Percentiles rank a stretch among this genome's conserved stretches.
These are phyloP conservation scores for Exophiala bonariae DNA, from an alignment of 2,329 filamentous ascomycete genomes.

Conservation along the genomic window DNA sequence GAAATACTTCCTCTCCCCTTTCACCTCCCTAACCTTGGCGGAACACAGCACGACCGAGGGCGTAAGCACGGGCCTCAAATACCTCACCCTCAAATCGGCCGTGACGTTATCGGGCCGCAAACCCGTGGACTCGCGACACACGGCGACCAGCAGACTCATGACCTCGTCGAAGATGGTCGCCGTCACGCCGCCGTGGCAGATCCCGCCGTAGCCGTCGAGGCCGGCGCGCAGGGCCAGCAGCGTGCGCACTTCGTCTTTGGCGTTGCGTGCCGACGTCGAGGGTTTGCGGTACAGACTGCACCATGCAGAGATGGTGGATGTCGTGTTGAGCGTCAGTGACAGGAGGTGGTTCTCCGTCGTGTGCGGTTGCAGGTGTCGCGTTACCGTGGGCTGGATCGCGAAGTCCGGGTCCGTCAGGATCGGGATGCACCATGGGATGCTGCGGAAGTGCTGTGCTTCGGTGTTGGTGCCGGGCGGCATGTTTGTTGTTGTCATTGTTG, in stretches of 20 bases:
- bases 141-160: slow-evolving; percentile 13
- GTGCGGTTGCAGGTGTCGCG: slow-evolving; percentile 1
- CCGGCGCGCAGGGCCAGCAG: slow-evolving; percentile 12
- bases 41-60: slow-evolving; percentile 10
- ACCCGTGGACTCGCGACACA: slow-evolving; percentile 6
- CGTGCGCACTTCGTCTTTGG: slow-evolving; percentile 10
- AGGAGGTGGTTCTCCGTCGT: slow-evolving; percentile 7
- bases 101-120: slow-evolving; percentile 11
- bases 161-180: slow-evolving; percentile 19
- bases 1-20: slow-evolving; percentile 14
- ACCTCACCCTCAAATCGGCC: slow-evolving; percentile 11
- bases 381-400: slow-evolving; percentile 1
- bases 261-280: background rate
- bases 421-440: slow-evolving; percentile 13
- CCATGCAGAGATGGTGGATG: slow-evolving; percentile 14
- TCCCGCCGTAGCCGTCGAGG: slow-evolving; percentile 13
- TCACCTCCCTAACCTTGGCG: slow-evolving; percentile 10
- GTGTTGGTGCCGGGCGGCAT: too few relatives aligned
- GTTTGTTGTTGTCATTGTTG: too few relatives aligned
- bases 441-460: slow-evolving; percentile 8
- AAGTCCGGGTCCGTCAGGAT: slow-evolving; percentile 13
- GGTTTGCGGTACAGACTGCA: slow-evolving; percentile 9
- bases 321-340: slow-evolving; percentile 9
- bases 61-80: slow-evolving; percentile 12
- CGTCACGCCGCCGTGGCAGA: slow-evolving; percentile 18